Percentiles rank a stretch among this genome's conserved stretches.
Evolutionary conservation across 2,329 filamentous ascomycete species (phyloP).

Genomic region (Huntiella decipiens): DNA sequence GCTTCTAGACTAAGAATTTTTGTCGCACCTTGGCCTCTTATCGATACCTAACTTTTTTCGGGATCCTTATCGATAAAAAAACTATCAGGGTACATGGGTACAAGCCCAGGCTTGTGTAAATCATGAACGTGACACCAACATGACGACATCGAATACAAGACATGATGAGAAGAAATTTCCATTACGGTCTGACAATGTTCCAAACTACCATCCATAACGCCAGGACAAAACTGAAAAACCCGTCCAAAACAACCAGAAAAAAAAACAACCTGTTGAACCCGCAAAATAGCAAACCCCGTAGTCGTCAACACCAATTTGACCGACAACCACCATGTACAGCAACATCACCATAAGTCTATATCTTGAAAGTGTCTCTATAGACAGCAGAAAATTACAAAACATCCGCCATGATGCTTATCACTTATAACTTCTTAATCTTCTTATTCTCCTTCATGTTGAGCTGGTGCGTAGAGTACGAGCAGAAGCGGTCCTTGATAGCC

Average conservation of each 20-base stretch:
- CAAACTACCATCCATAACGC: conserved; percentile 10
- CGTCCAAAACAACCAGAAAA: conserved; percentile 4
- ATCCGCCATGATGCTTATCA: background rate
- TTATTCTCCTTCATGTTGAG: conserved; percentile 29
- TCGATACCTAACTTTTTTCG: conserved; percentile 7
- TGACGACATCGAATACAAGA: background rate
- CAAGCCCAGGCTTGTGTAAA: background rate
- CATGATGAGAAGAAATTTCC: background rate
- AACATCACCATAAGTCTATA: background rate
- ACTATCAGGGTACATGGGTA: background rate
- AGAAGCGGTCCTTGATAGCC: conserved; percentile 83
- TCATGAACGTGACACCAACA: background rate
- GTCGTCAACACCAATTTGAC: background rate
- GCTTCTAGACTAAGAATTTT: conserved; percentile 7
- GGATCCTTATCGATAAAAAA: conserved; percentile 5
- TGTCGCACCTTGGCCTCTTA: conserved; percentile 7
- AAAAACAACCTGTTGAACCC: background rate
- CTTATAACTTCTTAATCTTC: conserved; percentile 12
- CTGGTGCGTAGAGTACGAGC: conserved; percentile 63
- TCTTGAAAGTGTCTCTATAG: background rate
- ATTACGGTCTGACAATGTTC: conserved; percentile 11
- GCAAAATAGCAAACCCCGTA: background rate
- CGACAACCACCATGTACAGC: background rate
- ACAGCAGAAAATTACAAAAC: background rate
- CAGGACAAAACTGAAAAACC: conserved; percentile 9